phyloP scores from a whole-genome alignment of 2,329 filamentous ascomycete species.

The Cercospora sesami region DNA sequence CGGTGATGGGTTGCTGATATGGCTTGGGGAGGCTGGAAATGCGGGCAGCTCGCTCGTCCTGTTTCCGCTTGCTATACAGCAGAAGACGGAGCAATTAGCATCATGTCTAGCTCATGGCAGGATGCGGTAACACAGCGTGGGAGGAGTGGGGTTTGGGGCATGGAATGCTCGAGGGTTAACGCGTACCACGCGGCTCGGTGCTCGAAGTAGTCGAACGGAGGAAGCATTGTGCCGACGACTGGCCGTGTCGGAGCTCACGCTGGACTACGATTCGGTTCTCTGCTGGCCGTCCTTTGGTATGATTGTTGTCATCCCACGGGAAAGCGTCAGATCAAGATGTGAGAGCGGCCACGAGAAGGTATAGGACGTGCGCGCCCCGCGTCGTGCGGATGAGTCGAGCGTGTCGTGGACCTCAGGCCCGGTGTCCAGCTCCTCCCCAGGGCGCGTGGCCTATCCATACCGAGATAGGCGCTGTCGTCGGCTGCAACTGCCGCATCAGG shows the following conservation, averaged over 20 bases:
- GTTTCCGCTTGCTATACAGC: constrained; percentile 68
- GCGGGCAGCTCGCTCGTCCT: constrained; percentile 68
- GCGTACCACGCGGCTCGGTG: constrained; percentile 70
- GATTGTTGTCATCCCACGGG: not conserved
- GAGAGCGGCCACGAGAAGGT: not conserved
- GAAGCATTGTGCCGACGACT: constrained; percentile 31
- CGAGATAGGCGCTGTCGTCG: not conserved
- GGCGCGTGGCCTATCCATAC: not conserved
- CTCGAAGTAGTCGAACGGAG: constrained; percentile 65
- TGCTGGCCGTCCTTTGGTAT: not conserved
- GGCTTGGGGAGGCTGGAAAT: constrained; percentile 65
- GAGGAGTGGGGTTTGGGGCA: constrained; percentile 18
- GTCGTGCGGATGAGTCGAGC: not conserved
- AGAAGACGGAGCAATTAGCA: constrained; percentile 1
- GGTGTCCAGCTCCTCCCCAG: not conserved
- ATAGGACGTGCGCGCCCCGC: not conserved
- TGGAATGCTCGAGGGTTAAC: constrained; percentile 10
- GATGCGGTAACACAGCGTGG: constrained; percentile 17
- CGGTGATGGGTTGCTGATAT: constrained; percentile 67
- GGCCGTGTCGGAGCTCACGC: not conserved
- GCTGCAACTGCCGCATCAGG: not conserved
- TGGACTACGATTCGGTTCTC: not conserved
- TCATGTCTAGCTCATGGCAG: not conserved
- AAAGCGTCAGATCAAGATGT: not conserved
- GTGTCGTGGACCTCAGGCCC: not conserved